These are phyloP conservation scores for Bolboschoenoplectus hybrid DNA, from an alignment of 202 grass and related monocot species.

Conservation along the genomic window DNA sequence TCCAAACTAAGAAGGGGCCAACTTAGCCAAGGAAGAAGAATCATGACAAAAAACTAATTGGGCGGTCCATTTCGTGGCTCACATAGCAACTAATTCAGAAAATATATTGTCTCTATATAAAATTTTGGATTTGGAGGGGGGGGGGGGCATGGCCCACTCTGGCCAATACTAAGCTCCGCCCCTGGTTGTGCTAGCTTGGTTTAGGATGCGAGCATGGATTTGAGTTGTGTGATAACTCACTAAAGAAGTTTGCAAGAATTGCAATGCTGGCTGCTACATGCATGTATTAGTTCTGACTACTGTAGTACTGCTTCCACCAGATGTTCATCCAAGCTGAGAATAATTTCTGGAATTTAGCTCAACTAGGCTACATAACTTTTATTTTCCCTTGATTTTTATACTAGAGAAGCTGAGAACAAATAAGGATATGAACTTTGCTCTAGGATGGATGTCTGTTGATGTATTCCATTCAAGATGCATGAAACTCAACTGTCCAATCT, in stretches of 20 bases:
- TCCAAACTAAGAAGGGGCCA: too few relatives aligned
- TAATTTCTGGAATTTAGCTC: neutral
- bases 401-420: neutral
- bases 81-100: too few relatives aligned
- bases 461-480: neutral
- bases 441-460: neutral
- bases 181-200: neutral
- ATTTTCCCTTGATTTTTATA: neutral
- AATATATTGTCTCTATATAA: too few relatives aligned
- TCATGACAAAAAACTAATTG: too few relatives aligned
- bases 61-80: too few relatives aligned
- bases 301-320: neutral
- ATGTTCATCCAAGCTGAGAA: neutral
- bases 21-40: too few relatives aligned
- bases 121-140: too few relatives aligned
- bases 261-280: neutral
- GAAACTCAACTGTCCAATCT: neutral
- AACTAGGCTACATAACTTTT: neutral
- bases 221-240: neutral
- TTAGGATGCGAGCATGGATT: neutral
- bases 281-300: neutral
- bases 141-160: too few relatives aligned
- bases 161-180: too few relatives aligned
- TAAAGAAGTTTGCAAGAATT: neutral
- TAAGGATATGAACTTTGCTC: neutral